Evolutionary conservation across 2,329 filamentous ascomycete species (phyloP), one percentile per base, ranked within the genome.

Genomic region (Fusarium keratoplasticum): DNA sequence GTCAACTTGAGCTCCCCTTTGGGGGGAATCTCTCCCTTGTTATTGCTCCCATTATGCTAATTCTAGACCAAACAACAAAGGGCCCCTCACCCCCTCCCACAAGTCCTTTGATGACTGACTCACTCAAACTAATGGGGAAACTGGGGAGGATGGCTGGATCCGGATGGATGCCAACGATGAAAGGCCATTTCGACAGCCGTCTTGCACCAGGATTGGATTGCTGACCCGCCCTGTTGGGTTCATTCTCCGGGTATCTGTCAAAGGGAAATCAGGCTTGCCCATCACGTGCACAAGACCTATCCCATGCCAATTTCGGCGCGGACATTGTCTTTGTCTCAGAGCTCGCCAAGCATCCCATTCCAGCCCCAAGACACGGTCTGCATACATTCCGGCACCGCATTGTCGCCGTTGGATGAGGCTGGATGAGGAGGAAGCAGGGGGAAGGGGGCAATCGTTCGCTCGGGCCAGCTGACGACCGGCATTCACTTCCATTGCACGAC

Each of bases 261-360:
- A 54, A 54, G 47, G 58, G 54, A 47, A 29, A 27, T 16, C 59
- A 27, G 54, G 55, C 38, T 70, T 74, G 40, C n/a, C 31, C 52
- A 76, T 80, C 77, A 80, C 79, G 76, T 79, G 77, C 70, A 55
- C 47, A 54, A 54, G 47, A 54, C 27, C 27, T n/a, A 36, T 59
- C 60, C 50, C 72, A 64, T 73, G 66, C 70, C 72, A 72, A 76
- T 77, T 78, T 77, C 74, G 69, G 76, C 61, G 71, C 67, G 67
- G 68, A 71, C 70, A 77, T 81, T 79, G 80, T 78, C 79, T 80
- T 81, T 83, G 82, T 83, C 81, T 83, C 81, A 82, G 77, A 69
- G 71, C 60, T 61, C 71, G 64, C 58, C 70, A 64, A 73, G 66
- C 81, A 83, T 82, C 82, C 81, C 81, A 82, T 83, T 83, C 81